Conservation (phyloP, 352 stramenopile species). For the Pythium pyrilobum region DNA sequence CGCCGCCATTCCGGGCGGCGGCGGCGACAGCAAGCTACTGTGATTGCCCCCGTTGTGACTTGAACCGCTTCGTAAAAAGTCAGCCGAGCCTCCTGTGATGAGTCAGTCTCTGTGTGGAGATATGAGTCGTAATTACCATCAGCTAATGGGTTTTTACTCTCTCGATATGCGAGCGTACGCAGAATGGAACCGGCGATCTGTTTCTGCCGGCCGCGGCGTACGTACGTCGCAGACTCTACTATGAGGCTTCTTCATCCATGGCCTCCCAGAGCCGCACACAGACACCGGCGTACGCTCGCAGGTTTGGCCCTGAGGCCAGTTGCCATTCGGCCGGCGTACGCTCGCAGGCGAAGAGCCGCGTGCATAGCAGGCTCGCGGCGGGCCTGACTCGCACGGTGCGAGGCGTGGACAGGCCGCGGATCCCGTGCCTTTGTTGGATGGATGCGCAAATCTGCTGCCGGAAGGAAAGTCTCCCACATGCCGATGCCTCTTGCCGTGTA, state of each 20-base stretch:
- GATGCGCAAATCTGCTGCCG: no score
- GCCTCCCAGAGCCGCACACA: neutral
- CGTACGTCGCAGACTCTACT: no score
- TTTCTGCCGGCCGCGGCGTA: no score
- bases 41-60: no score
- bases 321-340: constrained; percentile 1
- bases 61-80: neutral
- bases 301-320: constrained; percentile 5
- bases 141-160: neutral
- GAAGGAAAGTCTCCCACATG: no score
- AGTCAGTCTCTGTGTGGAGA: no score
- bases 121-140: neutral
- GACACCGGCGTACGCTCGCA: constrained; percentile 17
- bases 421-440: no score
- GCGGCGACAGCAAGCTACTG: no score
- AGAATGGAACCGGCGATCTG: constrained; percentile 20
- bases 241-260: neutral
- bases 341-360: neutral
- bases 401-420: neutral
- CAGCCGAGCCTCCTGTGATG: no score
- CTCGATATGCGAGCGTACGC: constrained; percentile 21
- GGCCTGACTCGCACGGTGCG: neutral
- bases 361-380: neutral
- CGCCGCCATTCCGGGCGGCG: no score
- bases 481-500: no score